Base-by-base conservation (phyloP, 768 basidiomycete species). In the Wakefieldia striispora region DNA sequence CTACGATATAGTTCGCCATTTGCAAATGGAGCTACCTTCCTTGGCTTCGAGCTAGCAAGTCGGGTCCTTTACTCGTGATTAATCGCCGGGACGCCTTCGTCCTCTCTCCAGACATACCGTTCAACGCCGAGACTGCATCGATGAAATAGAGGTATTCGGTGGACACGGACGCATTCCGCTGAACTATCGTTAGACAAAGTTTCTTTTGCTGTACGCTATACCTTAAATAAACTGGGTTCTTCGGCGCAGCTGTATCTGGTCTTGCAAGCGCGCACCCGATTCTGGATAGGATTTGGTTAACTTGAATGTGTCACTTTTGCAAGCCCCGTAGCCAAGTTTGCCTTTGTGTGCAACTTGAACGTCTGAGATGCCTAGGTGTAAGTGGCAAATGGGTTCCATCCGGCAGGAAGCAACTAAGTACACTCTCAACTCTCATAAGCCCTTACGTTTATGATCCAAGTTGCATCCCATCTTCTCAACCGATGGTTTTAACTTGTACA, bases 21-120 rank as follows among this genome's bases (percentile, higher is more conserved):
- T 61, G 95, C 95, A 11, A 98, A 97, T 59, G 95, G 94, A 17
- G 92, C 92, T 1, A 98, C 95, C 0, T 98, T 97, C 78, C 81
- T 95, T 49, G 94, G 91, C 1, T 97, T 94, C 61, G 95, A 98
- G 75, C 77, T 97, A 72, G 91, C 91, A 38, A 92, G 83, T 70
- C 79, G 93, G 40, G 54, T 82, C 37, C 70, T 90, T 51, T 82
- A 81, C 60, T 64, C 65, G 17, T 68, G 23, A 60, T 45, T 10
- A 14, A 51, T 40, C n/a, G 20, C 23, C 14, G 27, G 20, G 40
- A 44, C 20, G 4, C 31, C 33, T 29, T 41, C 16, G n/a, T 12
- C 23, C 16, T 35, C 20, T 4, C 39, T 37, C 29, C 20, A 19
- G 44, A 50, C 24, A 48, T 23, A 35, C 43, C 34, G 13, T 21